Conservation (phyloP, 306 rosid genomes). For the Cucurbita argyrosperma region DNA sequence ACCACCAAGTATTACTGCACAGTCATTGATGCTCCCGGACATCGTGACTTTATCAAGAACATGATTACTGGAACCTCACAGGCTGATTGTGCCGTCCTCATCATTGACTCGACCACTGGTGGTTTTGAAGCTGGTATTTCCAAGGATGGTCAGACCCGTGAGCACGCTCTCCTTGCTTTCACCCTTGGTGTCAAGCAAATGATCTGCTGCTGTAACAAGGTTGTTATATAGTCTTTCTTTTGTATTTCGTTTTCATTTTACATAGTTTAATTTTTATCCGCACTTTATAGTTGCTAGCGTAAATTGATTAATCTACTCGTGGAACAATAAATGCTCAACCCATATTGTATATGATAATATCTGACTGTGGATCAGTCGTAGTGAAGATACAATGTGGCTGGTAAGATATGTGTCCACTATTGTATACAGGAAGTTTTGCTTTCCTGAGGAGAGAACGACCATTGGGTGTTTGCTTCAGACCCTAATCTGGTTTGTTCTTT, state of each 20-base stretch:
- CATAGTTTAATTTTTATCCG: not conserved
- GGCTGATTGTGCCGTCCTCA: constrained; percentile 26
- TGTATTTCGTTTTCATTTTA: not conserved
- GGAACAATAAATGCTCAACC: not conserved
- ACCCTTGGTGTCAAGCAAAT: constrained; percentile 16
- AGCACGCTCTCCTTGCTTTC: constrained; percentile 13
- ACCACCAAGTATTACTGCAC: constrained; percentile 36
- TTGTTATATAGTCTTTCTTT: not conserved
- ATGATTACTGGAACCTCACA: constrained; percentile 45
- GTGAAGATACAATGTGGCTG: no score
- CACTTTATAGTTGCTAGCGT: not conserved
- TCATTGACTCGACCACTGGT: constrained; percentile 15
- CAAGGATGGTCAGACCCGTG: constrained; percentile 16
- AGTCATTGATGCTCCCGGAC: constrained; percentile 36
- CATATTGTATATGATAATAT: no score
- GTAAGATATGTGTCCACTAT: not conserved
- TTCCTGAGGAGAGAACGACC: not conserved
- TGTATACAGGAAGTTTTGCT: not conserved
- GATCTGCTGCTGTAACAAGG: constrained; percentile 18
- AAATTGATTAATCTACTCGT: not conserved
- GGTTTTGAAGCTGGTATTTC: constrained; percentile 16
- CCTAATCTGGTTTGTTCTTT: not conserved
- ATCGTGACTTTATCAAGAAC: constrained; percentile 29
- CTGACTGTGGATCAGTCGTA: no score
- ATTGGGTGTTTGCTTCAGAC: constrained; percentile 2